phyloP scores from a whole-genome alignment of 257 asterid genomes.

The Phtheirospermum japonicum region DNA sequence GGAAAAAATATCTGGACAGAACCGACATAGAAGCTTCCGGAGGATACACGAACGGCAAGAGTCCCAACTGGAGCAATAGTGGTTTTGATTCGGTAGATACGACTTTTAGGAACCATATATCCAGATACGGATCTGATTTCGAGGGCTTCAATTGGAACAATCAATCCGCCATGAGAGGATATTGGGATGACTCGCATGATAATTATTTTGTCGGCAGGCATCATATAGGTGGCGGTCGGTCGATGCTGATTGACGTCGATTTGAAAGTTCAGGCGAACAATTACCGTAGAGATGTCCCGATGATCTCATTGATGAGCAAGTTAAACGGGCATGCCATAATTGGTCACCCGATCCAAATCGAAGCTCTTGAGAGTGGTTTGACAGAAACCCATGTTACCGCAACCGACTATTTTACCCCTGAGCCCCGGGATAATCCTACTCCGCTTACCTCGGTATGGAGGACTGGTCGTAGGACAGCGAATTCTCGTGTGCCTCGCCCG shows the following conservation, averaged over 20 bases:
- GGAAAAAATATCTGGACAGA: constrained; percentile 52
- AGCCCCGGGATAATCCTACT: constrained; percentile 43
- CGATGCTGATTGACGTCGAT: constrained; percentile 71
- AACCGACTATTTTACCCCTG: constrained; percentile 45
- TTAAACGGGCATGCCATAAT: constrained; percentile 81
- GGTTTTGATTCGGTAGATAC: constrained; percentile 36
- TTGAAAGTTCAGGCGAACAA: constrained; percentile 76
- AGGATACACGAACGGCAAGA: constrained; percentile 39
- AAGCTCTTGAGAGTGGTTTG: constrained; percentile 61
- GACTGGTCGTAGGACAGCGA: constrained; percentile 94
- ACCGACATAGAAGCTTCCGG: constrained; percentile 44
- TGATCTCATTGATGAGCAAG: constrained; percentile 83
- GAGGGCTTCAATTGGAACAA: constrained; percentile 50
- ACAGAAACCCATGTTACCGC: constrained; percentile 45
- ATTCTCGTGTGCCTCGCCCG: constrained; percentile 79
- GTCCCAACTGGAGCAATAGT: constrained; percentile 40
- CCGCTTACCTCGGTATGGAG: constrained; percentile 78
- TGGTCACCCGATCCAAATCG: constrained; percentile 89
- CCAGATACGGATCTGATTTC: constrained; percentile 48
- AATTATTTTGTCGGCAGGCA: constrained; percentile 43
- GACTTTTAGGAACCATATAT: constrained; percentile 33
- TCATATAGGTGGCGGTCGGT: constrained; percentile 45
- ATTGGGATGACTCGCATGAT: constrained; percentile 59
- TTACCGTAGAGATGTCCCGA: constrained; percentile 69
- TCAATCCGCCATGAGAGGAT: constrained; percentile 45